Conservation (phyloP, 176 grass and related monocot species). For the Rhynchospora pubera region DNA sequence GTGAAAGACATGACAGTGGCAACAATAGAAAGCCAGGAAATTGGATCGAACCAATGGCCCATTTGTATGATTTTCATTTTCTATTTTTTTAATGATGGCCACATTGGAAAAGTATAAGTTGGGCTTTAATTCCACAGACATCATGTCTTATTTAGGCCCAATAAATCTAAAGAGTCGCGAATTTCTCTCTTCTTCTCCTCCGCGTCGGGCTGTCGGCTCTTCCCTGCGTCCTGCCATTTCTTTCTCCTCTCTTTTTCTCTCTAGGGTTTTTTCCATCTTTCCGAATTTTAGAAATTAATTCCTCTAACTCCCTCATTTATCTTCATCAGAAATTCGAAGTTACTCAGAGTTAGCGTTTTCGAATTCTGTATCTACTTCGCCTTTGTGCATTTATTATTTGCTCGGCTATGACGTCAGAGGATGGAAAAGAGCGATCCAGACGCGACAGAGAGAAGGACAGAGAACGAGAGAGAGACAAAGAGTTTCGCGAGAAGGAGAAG, state of each 20-base stretch:
- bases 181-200: not conserved
- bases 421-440: conserved; percentile 16
- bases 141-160: not conserved
- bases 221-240: not conserved
- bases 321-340: not conserved
- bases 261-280: not conserved
- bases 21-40: too few relatives aligned
- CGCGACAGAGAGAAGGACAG: conserved; percentile 11
- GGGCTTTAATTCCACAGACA: not conserved
- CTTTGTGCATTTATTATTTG: not conserved
- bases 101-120: not conserved
- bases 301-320: not conserved
- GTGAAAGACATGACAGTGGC: too few relatives aligned
- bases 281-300: not conserved
- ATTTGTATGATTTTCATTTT: too few relatives aligned
- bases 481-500: conserved; percentile 18
- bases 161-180: too few relatives aligned
- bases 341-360: not conserved
- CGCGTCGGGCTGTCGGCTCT: not conserved
- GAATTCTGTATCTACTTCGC: not conserved
- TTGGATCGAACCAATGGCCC: too few relatives aligned
- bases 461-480: conserved; percentile 2
- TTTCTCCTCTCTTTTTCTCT: not conserved
- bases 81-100: not conserved
- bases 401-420: not conserved